Evolutionary conservation across 169 alveolate species (phyloP), one percentile per base, ranked within the genome.

Genomic region (Plasmodium gaboni): DNA sequence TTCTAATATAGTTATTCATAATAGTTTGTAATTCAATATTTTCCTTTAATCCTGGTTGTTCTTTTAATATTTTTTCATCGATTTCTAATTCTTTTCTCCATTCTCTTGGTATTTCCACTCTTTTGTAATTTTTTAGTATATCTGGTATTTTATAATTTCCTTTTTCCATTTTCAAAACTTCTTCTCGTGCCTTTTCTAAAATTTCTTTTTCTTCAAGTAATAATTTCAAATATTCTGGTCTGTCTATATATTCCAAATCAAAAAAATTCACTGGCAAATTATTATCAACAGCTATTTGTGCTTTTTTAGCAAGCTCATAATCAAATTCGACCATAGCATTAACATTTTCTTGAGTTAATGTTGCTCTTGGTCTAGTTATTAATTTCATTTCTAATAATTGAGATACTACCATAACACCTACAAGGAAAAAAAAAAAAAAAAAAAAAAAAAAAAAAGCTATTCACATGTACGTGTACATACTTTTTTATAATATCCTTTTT

Each of bases 271-370:
- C 74, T 12, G 96, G 95, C 55, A 94, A 78, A 57, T 94, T 74
- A 88, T 94, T 93, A 65, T 94, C 95, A 32, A 94, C 94, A 28
- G 96, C 96, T 46, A 94, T 95, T 88, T 94, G 96, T 12, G 96
- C 96, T 44, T 93, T 91, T 88, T 94, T 93, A 0, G 96, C 96
- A 9, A 93, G 78, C 15, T 91, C 94, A n/a, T 94, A 61, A 86
- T 94, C 96, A 68, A 74, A 92, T 68, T 92, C 95, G 26, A 91
- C 93, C 95, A 94, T 94, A 15, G 95, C 92, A 78, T 94, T 94
- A 48, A 94, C 95, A 69, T 92, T 94, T 24, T 94, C 96, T 76
- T 94, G 96, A 26, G 96, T 94, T 50, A 94, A 89, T 64, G 78
- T 93, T 32, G 96, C 96, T 32, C 96, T 87, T 48, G 94, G 96